A percentile compares a stretch with the other conserved stretches of the same genome.
Conservation (phyloP, 306 rosid genomes). For the Lagenaria siceraria region DNA sequence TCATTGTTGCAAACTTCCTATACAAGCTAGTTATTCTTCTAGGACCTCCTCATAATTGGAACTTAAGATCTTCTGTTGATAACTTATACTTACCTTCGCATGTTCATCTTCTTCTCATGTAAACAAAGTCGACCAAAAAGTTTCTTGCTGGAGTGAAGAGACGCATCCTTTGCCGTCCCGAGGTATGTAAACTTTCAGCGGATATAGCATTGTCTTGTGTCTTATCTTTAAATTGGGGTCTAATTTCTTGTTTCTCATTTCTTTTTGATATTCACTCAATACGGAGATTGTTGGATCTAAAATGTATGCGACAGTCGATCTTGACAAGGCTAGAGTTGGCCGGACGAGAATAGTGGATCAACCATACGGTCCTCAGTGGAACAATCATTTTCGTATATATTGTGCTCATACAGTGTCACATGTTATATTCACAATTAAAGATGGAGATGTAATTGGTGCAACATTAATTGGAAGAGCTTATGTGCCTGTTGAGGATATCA, state of each 20-base stretch:
- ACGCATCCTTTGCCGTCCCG: conserved; percentile 39
- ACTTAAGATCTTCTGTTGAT: not conserved
- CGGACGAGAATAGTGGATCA: conserved; percentile 28
- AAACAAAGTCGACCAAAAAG: conserved; percentile 30
- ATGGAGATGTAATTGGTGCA: conserved; percentile 51
- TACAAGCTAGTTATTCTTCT: not conserved
- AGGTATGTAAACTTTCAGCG: conserved; percentile 28
- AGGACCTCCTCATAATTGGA: not conserved
- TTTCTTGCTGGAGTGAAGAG: conserved; percentile 46
- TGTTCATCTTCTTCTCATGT: not conserved
- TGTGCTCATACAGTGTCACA: conserved; percentile 55
- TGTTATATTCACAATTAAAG: conserved; percentile 59
- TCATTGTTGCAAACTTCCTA: not conserved
- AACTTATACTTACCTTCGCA: not conserved
- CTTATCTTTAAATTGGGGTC: not conserved
- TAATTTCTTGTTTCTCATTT: not conserved
- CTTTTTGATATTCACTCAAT: not conserved
- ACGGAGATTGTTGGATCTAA: conserved; percentile 50
- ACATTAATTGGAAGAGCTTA: conserved; percentile 72
- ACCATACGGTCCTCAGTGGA: conserved; percentile 40
- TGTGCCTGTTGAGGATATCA: conserved; percentile 32
- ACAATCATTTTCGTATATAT: conserved; percentile 39
- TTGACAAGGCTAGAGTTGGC: conserved; percentile 55
- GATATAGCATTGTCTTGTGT: not conserved
- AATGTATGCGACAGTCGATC: conserved; percentile 73